These are phyloP conservation scores for Singerocomus inundabilis DNA, from an alignment of 1,284 basidiomycete genomes.

Conservation along the genomic window DNA sequence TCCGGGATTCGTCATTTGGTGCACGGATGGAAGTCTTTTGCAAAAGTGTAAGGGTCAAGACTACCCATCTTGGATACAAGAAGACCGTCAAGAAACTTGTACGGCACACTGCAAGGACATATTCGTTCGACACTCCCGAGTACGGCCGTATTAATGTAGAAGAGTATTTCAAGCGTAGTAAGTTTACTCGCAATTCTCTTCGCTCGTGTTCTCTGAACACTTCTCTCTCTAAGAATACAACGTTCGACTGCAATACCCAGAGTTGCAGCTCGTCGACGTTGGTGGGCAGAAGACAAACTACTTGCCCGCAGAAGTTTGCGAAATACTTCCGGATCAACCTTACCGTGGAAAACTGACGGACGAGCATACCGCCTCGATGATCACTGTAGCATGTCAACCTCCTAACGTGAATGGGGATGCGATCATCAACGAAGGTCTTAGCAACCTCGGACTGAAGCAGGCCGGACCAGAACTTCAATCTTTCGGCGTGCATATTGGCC, in stretches of 20 bases:
- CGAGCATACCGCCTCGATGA: conserved; percentile 73
- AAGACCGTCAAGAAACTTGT: conserved; percentile 63
- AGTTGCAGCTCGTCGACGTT: conserved; percentile 67
- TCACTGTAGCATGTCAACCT: conserved; percentile 64
- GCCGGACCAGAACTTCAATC: conserved; percentile 45
- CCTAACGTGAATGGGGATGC: conserved; percentile 67
- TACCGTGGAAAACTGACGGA: conserved; percentile 71
- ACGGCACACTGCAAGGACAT: conserved; percentile 46
- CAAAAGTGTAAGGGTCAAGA: conserved; percentile 58
- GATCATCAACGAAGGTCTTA: conserved; percentile 60
- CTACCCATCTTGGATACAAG: conserved; percentile 63
- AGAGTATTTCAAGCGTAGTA: conserved; percentile 65
- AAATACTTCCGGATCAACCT: conserved; percentile 70
- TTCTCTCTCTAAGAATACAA: conserved; percentile 52
- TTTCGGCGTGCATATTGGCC: conserved; percentile 63
- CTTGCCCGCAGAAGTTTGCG: conserved; percentile 70
- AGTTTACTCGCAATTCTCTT: conserved; percentile 22
- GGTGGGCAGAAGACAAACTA: conserved; percentile 58
- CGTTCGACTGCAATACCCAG: conserved; percentile 49
- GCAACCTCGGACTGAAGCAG: conserved; percentile 57
- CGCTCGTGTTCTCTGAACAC: not conserved
- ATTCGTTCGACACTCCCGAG: conserved; percentile 61
- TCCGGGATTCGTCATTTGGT: conserved; percentile 52
- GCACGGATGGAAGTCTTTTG: conserved; percentile 57
- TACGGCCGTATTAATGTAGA: conserved; percentile 56